These are phyloP conservation scores for Hypoxylon sp. DNA, from an alignment of 2,329 filamentous ascomycete species.

Conservation along the genomic window DNA sequence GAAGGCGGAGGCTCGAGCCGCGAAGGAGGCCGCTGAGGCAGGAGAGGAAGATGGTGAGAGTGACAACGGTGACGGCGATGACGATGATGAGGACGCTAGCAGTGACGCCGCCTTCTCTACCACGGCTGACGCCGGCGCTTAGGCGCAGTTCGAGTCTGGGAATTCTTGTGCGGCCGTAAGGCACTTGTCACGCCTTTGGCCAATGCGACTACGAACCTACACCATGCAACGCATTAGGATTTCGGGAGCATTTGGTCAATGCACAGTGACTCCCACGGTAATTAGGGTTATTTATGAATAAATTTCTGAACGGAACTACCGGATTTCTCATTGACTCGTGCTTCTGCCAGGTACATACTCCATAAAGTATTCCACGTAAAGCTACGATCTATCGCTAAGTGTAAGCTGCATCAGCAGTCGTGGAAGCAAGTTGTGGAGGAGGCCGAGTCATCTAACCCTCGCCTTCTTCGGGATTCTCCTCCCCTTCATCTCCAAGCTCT, in stretches of 20 bases:
- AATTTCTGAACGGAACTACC: not conserved
- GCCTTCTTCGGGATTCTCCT: slow-evolving; percentile 64
- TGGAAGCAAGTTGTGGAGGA: not conserved
- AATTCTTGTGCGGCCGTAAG: no score
- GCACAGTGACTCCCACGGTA: not conserved
- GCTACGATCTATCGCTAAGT: not conserved
- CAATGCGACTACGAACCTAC: no score
- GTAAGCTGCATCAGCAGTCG: not conserved
- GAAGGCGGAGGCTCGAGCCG: not conserved
- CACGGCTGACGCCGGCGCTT: not conserved
- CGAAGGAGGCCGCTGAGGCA: not conserved
- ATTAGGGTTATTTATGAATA: not conserved
- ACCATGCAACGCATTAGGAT: no score
- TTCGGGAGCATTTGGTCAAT: no score
- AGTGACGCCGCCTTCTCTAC: not conserved
- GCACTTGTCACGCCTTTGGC: no score
- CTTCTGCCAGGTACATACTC: not conserved
- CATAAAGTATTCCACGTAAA: not conserved
- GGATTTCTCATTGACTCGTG: not conserved
- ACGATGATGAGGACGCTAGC: not conserved
- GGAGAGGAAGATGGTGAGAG: not conserved
- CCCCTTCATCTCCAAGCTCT: slow-evolving; percentile 67
- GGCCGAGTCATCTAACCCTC: slow-evolving; percentile 45
- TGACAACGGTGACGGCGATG: not conserved
- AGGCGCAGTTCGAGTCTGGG: not conserved